phyloP scores from a whole-genome alignment of 1,284 basidiomycete species.

The Heliocybe sulcata region DNA sequence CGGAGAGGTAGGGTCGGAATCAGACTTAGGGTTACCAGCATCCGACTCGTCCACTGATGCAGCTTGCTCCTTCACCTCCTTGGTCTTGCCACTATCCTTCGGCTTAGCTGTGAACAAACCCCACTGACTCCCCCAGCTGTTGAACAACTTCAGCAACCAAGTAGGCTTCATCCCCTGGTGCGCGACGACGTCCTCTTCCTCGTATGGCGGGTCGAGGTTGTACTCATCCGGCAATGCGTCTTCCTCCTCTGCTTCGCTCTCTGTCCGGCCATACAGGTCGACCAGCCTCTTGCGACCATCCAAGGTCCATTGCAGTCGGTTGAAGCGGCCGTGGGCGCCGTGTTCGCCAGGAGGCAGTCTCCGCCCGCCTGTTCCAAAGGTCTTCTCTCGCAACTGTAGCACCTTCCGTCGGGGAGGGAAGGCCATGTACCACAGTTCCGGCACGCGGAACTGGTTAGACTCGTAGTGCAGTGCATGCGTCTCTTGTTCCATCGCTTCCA shows the following conservation, averaged over 20 bases:
- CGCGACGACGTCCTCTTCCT: constrained; percentile 44
- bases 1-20: background rate
- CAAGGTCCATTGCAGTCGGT: constrained; percentile 60
- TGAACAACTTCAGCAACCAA: constrained; percentile 69
- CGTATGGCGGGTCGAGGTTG: constrained; percentile 15
- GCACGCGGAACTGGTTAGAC: constrained; percentile 55
- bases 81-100: background rate
- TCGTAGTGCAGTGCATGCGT: constrained; percentile 67
- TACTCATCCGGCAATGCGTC: constrained; percentile 31
- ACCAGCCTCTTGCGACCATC: constrained; percentile 55
- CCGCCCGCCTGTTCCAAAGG: constrained; percentile 42
- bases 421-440: constrained; percentile 60
- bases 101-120: background rate
- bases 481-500: constrained; percentile 50
- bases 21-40: background rate
- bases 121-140: constrained; percentile 53
- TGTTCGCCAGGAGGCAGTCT: constrained; percentile 32
- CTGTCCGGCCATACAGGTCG: constrained; percentile 60
- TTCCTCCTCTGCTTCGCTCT: constrained; percentile 72
- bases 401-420: constrained; percentile 55
- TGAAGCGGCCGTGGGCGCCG: constrained; percentile 50
- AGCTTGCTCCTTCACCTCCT: background rate
- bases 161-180: constrained; percentile 58
- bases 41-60: background rate
- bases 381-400: constrained; percentile 47